Conservation (phyloP, 2,329 filamentous ascomycete species). For the Trichophyton mentagrophytes region DNA sequence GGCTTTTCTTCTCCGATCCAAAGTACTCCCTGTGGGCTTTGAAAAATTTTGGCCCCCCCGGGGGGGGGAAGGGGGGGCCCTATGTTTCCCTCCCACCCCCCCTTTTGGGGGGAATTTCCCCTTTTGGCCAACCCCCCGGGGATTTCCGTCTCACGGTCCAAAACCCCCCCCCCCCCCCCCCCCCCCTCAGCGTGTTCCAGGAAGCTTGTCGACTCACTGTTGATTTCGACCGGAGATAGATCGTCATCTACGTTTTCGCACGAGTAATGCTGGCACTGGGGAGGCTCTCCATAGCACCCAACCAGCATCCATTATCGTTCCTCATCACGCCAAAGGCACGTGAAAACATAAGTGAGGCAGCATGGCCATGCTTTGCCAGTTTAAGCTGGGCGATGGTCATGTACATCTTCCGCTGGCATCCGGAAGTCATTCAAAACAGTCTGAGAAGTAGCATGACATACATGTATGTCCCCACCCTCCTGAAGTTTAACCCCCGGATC, state of each 20-base stretch:
- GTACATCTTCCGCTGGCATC: constrained; percentile 87
- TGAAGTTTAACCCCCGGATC: not conserved
- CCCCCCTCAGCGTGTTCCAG: too few species aligned
- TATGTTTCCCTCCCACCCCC: too few species aligned
- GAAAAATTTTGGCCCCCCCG: too few species aligned
- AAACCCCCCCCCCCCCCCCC: too few species aligned
- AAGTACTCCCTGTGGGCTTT: too few species aligned
- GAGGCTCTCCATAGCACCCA: constrained; percentile 62
- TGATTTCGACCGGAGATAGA: constrained; percentile 38
- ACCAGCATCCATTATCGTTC: constrained; percentile 29
- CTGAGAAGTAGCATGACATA: constrained; percentile 94
- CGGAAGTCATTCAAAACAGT: constrained; percentile 80
- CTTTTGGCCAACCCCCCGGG: too few species aligned
- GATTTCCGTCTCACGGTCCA: too few species aligned
- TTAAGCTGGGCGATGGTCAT: constrained; percentile 88
- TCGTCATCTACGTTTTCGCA: constrained; percentile 95
- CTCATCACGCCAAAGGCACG: constrained; percentile 35
- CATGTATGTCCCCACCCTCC: constrained; percentile 51
- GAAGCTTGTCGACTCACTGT: not conserved
- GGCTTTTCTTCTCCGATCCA: too few species aligned
- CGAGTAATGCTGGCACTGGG: constrained; percentile 76
- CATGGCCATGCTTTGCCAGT: constrained; percentile 87
- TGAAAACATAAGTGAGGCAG: constrained; percentile 49
- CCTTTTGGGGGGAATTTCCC: too few species aligned
- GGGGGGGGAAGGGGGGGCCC: too few species aligned